Base-by-base conservation (phyloP, 345 rosid genomes). In the Populus tremula region DNA sequence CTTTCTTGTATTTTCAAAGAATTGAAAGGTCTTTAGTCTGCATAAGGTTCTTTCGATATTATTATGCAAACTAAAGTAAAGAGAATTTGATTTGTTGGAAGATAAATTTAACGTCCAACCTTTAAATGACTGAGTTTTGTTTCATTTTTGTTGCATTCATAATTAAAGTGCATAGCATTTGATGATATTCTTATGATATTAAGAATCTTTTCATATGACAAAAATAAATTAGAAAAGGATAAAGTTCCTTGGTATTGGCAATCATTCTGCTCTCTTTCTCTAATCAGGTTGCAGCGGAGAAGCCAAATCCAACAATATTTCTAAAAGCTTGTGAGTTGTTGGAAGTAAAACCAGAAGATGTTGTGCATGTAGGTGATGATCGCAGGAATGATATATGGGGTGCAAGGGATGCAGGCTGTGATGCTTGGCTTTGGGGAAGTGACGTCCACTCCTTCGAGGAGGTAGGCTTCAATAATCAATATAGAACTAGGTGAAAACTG, bases 331-430 rank as follows among this genome's bases (percentile, higher is more conserved):
- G 99, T 67, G 99, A 96, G 71, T 63, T 93, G 67, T 72, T 96
- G 83, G 94, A 87, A 66, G 93, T 96, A 54, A 86, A 90, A 50
- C 97, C 99, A 14, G 99, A 93, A 84, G 99, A 93, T 82, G 93
- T 92, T 36, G 97, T 96, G 38, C 99, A 96, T 82, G 95, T 93
- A 56, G 98, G 99, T 70, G 99, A 96, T 81, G 99, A 96, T 79
- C 97, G 99, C 27, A 89, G 99, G 83, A 96, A 96, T 47, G 99
- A 96, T 84, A 73, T 96, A 80, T 96, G 99, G 99, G 99, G 99
- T 2, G 99, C 97, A 31, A 90, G 99, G 79, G 99, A 92, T 81
- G 99, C 99, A 68, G 99, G 97, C 31, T 93, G 98, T 65, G 97
- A 96, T 72, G 99, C 95, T 77, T 96, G 99, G 99, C 93, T 93